These are phyloP conservation scores for Actinomortierella wolfii DNA, from an alignment of 371 early-diverging fungal genomes.

Conservation along the genomic window DNA sequence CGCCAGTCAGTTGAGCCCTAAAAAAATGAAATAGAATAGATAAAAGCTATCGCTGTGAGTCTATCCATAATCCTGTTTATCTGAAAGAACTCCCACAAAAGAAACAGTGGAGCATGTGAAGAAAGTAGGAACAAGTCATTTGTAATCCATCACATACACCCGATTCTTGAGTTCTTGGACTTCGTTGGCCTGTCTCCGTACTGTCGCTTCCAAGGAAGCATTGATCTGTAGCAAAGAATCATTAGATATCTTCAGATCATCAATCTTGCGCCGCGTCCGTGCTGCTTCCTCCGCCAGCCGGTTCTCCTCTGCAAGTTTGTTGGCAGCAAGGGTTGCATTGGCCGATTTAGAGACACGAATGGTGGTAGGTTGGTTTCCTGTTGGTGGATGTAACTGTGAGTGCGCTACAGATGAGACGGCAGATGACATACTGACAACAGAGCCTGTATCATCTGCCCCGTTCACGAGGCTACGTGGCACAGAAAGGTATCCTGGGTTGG, in stretches of 20 bases:
- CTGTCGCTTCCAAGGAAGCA: constrained; percentile 49
- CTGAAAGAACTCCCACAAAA: neutral
- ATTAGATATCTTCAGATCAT: constrained; percentile 58
- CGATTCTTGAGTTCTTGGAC: constrained; percentile 52
- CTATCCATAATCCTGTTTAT: neutral
- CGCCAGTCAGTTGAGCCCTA: constrained; percentile 27
- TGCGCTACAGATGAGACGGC: too few relatives aligned
- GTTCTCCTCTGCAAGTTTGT: constrained; percentile 31
- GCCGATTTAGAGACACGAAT: constrained; percentile 4
- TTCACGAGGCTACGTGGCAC: too few relatives aligned
- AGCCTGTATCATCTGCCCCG: too few relatives aligned
- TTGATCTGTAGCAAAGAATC: constrained; percentile 51
- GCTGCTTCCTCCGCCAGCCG: constrained; percentile 33
- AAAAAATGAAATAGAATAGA: neutral
- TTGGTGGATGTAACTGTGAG: too few relatives aligned
- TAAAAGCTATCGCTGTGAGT: neutral
- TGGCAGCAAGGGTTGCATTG: constrained; percentile 13
- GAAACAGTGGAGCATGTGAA: neutral
- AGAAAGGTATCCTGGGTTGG: too few relatives aligned
- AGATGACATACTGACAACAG: too few relatives aligned
- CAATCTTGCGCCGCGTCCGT: constrained; percentile 49
- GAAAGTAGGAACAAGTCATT: neutral
- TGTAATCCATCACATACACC: constrained; percentile 32
- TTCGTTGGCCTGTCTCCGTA: constrained; percentile 49
- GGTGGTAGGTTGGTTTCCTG: too few relatives aligned